Evolutionary conservation across 2,329 filamentous ascomycete genomes (phyloP).

Genomic region (Bipolaris sorokiniana): DNA sequence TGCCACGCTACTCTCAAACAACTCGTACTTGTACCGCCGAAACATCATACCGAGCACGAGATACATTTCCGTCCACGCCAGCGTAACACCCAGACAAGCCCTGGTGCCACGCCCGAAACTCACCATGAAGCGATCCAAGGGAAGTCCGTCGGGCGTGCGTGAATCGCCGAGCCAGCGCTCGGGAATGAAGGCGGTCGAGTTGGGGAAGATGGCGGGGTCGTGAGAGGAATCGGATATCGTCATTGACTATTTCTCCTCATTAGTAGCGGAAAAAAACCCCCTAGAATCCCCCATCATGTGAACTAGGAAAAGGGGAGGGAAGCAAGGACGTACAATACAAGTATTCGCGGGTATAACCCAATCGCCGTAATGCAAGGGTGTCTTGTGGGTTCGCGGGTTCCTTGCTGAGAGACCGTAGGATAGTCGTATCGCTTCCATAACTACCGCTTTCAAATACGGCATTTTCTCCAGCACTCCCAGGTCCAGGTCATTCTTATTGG

Average conservation of each 20-base stretch:
- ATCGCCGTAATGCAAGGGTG: conserved; percentile 30
- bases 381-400: conserved; percentile 42
- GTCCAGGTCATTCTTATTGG: conserved; percentile 31
- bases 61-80: conserved; percentile 45
- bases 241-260: too few relatives aligned
- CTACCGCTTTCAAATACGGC: conserved; percentile 17
- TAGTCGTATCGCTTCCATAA: conserved; percentile 45
- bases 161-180: conserved; percentile 50
- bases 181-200: conserved; percentile 45
- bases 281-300: too few relatives aligned
- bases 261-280: too few relatives aligned
- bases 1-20: conserved; percentile 35
- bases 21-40: conserved; percentile 38
- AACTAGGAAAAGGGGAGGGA: too few relatives aligned
- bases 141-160: conserved; percentile 37
- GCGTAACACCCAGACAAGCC: conserved; percentile 52
- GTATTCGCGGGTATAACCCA: conserved; percentile 46
- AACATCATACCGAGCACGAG: conserved; percentile 45
- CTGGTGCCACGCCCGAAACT: conserved; percentile 52
- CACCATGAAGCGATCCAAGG: conserved; percentile 51
- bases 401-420: conserved; percentile 50
- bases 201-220: conserved; percentile 41
- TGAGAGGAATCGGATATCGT: conserved; percentile 38
- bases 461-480: conserved; percentile 25
- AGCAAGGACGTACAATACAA: conserved; percentile 30